Base-by-base conservation (phyloP, 1,139 yeast genomes). In the Hansenula lynferdii region DNA sequence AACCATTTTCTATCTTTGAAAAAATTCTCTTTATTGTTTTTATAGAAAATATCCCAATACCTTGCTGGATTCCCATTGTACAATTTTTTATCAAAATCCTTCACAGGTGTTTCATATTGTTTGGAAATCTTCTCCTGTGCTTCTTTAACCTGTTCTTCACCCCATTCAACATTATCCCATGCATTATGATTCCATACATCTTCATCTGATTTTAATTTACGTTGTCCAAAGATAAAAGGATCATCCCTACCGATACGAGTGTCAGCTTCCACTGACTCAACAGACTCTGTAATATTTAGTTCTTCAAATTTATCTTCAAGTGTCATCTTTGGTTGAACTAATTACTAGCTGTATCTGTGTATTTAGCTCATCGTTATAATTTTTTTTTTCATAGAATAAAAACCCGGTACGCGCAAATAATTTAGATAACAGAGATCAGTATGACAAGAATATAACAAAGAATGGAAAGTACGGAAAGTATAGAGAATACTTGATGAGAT, bases 131-230 rank as follows among this genome's bases (percentile, higher is more conserved):
- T 77, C 50, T 72, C 80, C 57, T 85, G 74, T 3, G 97, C 96
- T 49, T 82, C 79, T 17, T 69, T 60, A 22, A 81, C 64, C 58
- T 94, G 97, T 51, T 87, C 96, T 36, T 84, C 89, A 35, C 95
- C 97, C 96, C 97, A 90, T 56, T 89, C 96, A 17, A 89, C 97
- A 58, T 94, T 96, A 59, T 92, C 99, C 79, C 99, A 92, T 0
- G 99, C 98, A 60, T 92, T 92, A 58, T 85, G 95, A 47, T 76
- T 75, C 79, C 95, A 92, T 1, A 94, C 96, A 31, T 87, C 90
- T 5, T 82, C 80, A 26, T 80, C 84, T 35, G 80, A 76, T 6
- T 73, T 74, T 43, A 92, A 68, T 48, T 65, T 77, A 40, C 99
- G 69, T 57, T 87, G 95, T 6, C 99, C 98, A 61, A 92, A 92